Evolutionary conservation across 441 rosid genomes (phyloP), one percentile per base, ranked within the genome.

Genomic region (Aquilaria agallochum): DNA sequence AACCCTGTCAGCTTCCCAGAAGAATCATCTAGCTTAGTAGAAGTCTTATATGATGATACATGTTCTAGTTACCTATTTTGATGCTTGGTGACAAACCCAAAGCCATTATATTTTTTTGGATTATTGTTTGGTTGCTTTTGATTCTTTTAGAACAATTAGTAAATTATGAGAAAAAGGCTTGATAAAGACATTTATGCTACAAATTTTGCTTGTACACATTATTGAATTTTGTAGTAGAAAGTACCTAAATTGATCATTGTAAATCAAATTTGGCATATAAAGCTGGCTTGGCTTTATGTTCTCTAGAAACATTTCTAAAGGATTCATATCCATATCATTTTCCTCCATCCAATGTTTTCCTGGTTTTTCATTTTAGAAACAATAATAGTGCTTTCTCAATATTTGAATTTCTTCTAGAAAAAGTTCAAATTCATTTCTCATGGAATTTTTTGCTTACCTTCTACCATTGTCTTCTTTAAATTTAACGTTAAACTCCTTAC

Each of bases 401-500:
- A 63, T 30, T 44, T 31, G 2, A 54, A 14, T 42, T 36, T 62
- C 32, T 53, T 44, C 42, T 31, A 51, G 51, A 58, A 51, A 12
- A 52, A n/a, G 14, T 36, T 32, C 14, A 53, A 60, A 20, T 11
- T 34, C 15, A 55, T 56, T 33, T 57, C n/a, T 30, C 31, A 15
- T 15, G 15, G 15, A 15, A 15, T 15, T 15, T n/a, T 30, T 11
- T 54, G 57, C 34, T 31, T 63, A 92, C 98, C 91, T 76, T 80
- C 78, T 81, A 54, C 80, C 73, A 67, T 88, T 90, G 62, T 82
- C 92, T 58, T 85, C 80, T 53, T 81, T 84, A 68, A 77, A 74
- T 70, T 81, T 92, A 62, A 67, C 83, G 74, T 87, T 95, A 57
- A 83, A 82, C 67, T 92, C 97, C 81, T 87, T 92, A 74, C 87